A percentile compares a stretch with the other conserved stretches of the same genome.
These are phyloP conservation scores for Lycium ferocissimum DNA, from an alignment of 257 asterid genomes.

Conservation along the genomic window DNA sequence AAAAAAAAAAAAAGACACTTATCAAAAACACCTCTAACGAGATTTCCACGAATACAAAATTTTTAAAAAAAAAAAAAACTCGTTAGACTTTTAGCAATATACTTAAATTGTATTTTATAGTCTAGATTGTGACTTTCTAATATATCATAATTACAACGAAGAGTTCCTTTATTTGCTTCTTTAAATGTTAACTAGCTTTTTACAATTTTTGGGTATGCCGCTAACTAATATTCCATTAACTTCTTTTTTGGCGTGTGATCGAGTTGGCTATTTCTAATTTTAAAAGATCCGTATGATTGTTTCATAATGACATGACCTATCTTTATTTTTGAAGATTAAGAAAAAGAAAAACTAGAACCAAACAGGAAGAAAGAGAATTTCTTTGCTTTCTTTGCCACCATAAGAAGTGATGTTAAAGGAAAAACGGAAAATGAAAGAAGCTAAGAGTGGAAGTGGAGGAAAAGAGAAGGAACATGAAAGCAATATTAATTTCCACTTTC, in stretches of 20 bases:
- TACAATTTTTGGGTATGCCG: no score
- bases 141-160: no score
- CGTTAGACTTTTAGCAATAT: no score
- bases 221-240: background rate
- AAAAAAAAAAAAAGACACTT: no score
- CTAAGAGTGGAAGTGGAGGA: background rate
- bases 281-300: background rate
- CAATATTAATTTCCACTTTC: background rate
- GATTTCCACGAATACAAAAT: no score
- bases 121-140: no score
- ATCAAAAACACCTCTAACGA: no score
- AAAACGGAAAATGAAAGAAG: background rate
- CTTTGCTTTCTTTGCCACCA: background rate
- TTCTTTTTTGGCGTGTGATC: background rate
- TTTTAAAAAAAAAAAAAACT: no score
- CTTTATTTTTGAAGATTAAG: background rate
- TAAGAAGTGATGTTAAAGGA: background rate
- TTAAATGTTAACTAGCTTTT: no score
- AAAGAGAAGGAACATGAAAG: slow-evolving; percentile 17
- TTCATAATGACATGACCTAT: background rate
- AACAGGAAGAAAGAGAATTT: background rate
- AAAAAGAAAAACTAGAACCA: background rate
- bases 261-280: background rate
- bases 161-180: background rate
- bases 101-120: no score